Evolutionary conservation across 1,284 basidiomycete species (phyloP).

Genomic region (Phaffia rhodozyma): DNA sequence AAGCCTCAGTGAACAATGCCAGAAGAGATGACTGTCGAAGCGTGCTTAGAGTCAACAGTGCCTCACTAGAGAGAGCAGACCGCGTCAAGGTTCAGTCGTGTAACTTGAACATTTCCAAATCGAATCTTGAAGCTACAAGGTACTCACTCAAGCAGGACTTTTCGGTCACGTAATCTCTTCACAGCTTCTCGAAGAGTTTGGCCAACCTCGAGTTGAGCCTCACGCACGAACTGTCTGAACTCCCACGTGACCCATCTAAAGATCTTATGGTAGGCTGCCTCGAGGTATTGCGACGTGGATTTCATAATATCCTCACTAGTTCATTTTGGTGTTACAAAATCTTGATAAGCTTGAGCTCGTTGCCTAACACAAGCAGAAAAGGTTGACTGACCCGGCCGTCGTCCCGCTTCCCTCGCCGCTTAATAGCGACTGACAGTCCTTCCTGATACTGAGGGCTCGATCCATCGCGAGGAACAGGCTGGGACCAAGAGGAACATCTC

Average conservation of each 20-base stretch:
- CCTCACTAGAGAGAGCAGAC: conserved; percentile 46
- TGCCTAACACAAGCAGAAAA: background rate
- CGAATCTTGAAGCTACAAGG: background rate
- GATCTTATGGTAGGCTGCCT: conserved; percentile 80
- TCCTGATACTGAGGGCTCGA: conserved; percentile 66
- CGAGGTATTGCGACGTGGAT: conserved; percentile 64
- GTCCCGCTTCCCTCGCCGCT: conserved; percentile 69
- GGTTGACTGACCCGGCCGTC: conserved; percentile 55
- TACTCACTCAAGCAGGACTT: conserved; percentile 64
- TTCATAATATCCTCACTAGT: conserved; percentile 75
- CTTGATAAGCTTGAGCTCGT: background rate
- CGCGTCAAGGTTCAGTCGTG: background rate
- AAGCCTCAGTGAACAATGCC: conserved; percentile 66
- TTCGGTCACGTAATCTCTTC: conserved; percentile 54
- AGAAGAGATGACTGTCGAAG: conserved; percentile 71
- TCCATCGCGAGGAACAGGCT: conserved; percentile 77
- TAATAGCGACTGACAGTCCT: conserved; percentile 73
- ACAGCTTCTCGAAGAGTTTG: conserved; percentile 61
- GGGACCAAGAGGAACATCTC: conserved; percentile 60
- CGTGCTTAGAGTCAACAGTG: conserved; percentile 60
- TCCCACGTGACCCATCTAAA: conserved; percentile 75
- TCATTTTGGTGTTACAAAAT: background rate
- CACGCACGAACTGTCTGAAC: conserved; percentile 67
- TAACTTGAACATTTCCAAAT: background rate
- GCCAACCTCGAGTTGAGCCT: conserved; percentile 66